phyloP scores from a whole-genome alignment of 176 grass and related monocot genomes.

The Oryza meridionalis region DNA sequence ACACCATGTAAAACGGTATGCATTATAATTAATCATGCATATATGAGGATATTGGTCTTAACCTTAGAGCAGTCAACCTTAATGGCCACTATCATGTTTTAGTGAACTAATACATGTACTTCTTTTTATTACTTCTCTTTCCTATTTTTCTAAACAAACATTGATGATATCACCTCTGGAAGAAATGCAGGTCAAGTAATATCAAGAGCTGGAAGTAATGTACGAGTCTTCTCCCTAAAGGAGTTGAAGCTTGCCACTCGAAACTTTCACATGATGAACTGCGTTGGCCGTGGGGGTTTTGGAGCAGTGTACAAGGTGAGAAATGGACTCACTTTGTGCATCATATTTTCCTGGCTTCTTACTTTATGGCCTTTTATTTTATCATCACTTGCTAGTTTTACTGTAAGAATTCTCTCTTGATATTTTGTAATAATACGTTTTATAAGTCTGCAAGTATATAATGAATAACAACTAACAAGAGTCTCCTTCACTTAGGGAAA shows the following conservation, averaged over 20 bases:
- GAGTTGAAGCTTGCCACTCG: slow-evolving; percentile 52
- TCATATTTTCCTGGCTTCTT: not conserved
- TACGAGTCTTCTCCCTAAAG: slow-evolving; percentile 50
- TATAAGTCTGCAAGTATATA: slow-evolving; percentile 22
- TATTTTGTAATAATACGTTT: not conserved
- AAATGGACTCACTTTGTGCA: slow-evolving; percentile 13
- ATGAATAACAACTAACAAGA: slow-evolving; percentile 42
- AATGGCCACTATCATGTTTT: slow-evolving; percentile 17
- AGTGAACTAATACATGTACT: slow-evolving; percentile 1
- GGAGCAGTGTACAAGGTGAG: slow-evolving; percentile 60
- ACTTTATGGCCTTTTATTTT: slow-evolving; percentile 15
- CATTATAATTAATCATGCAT: not conserved
- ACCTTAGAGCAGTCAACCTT: slow-evolving; percentile 4
- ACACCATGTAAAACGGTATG: not conserved
- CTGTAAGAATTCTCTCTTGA: not conserved
- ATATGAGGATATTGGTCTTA: not conserved
- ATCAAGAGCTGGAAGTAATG: slow-evolving; percentile 47
- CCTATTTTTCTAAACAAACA: slow-evolving; percentile 26
- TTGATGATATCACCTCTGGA: slow-evolving; percentile 36
- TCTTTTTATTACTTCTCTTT: not conserved
- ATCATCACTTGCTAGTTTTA: slow-evolving; percentile 15
- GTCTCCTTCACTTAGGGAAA: slow-evolving; percentile 40
- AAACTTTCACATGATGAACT: slow-evolving; percentile 59
- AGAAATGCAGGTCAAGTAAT: slow-evolving; percentile 45
- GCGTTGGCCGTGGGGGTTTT: slow-evolving; percentile 62